Evolutionary conservation across 2,329 filamentous ascomycete genomes (phyloP), one percentile per base, ranked within the genome.

Genomic region (Neoscytalidium dimidiatum): DNA sequence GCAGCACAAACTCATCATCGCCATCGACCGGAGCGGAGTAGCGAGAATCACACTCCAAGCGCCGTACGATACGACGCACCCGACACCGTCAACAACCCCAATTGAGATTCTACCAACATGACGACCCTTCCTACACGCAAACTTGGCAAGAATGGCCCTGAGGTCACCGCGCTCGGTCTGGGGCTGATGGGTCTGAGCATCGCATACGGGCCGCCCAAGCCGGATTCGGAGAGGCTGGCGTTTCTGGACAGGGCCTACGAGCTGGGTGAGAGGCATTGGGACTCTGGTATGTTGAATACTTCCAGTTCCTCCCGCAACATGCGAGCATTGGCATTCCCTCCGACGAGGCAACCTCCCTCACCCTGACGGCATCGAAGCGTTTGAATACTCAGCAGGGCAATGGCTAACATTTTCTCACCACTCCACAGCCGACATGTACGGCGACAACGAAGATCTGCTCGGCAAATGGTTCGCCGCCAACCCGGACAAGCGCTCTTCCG

Each of bases 251-350:
- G 78, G 13, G 80, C 80, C 3, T 82, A 82, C 73, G 81, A 82
- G 29, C 68, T 81, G 1, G 85, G 85, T 57, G 79, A 81, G 56
- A 79, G 77, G 11, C 81, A 82, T 70, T 86, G 84, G 84, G 85
- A 87, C 67, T 73, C 76, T 28, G 70, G 72, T 70, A 64, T 21
- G 64, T 26, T n/a, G n/a, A 13, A 49, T 13, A 28, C 46, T 3
- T 17, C 14, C 23, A 6, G n/a, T n/a, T n/a, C n/a, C n/a, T n/a
- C n/a, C n/a, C n/a, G n/a, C n/a, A n/a, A n/a, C n/a, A n/a, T n/a
- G n/a, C n/a, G n/a, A n/a, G n/a, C n/a, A n/a, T n/a, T n/a, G n/a
- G n/a, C n/a, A n/a, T n/a, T n/a, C n/a, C n/a, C n/a, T n/a, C n/a
- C n/a, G n/a, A n/a, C n/a, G n/a, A n/a, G n/a, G n/a, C n/a, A n/a